phyloP scores from a whole-genome alignment of 352 stramenopile species.

The Halophytophthora batemanensis region DNA sequence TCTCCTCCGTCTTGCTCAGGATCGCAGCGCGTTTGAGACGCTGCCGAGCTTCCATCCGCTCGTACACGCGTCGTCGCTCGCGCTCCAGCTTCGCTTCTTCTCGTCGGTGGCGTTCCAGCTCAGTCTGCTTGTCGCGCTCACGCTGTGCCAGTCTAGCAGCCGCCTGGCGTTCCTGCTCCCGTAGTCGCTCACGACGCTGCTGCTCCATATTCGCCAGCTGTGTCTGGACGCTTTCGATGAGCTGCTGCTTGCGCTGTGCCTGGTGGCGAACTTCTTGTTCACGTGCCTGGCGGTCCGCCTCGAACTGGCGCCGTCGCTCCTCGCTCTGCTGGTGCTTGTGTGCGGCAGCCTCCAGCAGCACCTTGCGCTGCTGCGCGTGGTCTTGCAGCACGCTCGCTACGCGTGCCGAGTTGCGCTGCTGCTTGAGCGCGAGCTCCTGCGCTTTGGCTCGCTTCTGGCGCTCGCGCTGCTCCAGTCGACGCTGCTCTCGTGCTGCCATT shows the following conservation, averaged over 20 bases:
- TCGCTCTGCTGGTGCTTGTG: constrained; percentile 67
- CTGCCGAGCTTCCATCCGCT: constrained; percentile 61
- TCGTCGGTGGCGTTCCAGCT: constrained; percentile 44
- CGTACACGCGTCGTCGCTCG: constrained; percentile 49
- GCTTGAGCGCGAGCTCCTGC: constrained; percentile 47
- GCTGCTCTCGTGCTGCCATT: constrained; percentile 46
- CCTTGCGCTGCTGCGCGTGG: constrained; percentile 42
- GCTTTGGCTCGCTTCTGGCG: constrained; percentile 41
- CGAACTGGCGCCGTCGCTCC: constrained; percentile 38
- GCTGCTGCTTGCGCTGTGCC: constrained; percentile 52
- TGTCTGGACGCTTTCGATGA: constrained; percentile 55
- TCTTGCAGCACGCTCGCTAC: constrained; percentile 62
- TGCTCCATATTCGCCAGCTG: constrained; percentile 58
- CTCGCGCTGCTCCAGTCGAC: constrained; percentile 42
- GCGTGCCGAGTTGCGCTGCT: constrained; percentile 63
- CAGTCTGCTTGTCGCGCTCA: constrained; percentile 48
- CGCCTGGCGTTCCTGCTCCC: constrained; percentile 46
- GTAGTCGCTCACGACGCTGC: constrained; percentile 41
- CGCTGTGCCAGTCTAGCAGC: constrained; percentile 36
- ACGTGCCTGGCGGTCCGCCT: constrained; percentile 39
- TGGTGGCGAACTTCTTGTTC: constrained; percentile 52
- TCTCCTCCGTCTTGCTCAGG: constrained; percentile 49
- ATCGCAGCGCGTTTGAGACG: constrained; percentile 39
- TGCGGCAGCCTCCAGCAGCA: constrained; percentile 48
- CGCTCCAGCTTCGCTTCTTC: constrained; percentile 49